Conservation (phyloP, 345 rosid genomes). For the Acer yangbiense region DNA sequence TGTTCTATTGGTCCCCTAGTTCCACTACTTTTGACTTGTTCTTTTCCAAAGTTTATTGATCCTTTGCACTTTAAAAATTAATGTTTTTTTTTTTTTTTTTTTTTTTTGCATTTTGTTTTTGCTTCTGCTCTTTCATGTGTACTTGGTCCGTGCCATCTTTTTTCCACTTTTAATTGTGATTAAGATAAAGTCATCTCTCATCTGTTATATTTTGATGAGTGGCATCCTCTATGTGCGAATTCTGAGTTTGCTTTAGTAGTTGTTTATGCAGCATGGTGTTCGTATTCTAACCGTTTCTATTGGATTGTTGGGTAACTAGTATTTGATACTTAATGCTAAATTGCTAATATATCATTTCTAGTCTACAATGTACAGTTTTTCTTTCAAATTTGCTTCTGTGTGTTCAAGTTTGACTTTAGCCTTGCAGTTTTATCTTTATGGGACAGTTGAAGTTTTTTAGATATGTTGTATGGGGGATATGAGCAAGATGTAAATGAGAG, state of each 20-base stretch:
- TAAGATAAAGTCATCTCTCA: background rate
- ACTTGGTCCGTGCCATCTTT: background rate
- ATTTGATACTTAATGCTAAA: background rate
- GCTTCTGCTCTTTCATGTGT: background rate
- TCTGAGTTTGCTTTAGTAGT: background rate
- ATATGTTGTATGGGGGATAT: background rate
- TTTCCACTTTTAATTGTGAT: background rate
- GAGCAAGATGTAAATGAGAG: background rate
- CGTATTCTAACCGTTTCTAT: background rate
- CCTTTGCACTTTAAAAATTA: background rate
- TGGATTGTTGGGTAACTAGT: background rate
- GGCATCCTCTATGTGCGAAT: background rate
- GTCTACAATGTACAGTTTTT: background rate
- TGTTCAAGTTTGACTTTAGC: background rate
- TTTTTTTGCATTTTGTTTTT: no score
- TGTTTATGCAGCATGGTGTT: background rate
- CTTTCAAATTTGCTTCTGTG: background rate
- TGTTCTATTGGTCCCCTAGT: background rate
- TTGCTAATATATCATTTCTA: background rate
- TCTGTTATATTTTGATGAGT: background rate
- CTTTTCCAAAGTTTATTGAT: background rate
- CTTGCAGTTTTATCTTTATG: background rate
- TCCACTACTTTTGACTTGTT: background rate
- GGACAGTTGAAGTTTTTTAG: background rate
- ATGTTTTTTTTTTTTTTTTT: no score